phyloP scores from a whole-genome alignment of 2,329 filamentous ascomycete genomes.

The Phaeosphaeriaceae sp. region DNA sequence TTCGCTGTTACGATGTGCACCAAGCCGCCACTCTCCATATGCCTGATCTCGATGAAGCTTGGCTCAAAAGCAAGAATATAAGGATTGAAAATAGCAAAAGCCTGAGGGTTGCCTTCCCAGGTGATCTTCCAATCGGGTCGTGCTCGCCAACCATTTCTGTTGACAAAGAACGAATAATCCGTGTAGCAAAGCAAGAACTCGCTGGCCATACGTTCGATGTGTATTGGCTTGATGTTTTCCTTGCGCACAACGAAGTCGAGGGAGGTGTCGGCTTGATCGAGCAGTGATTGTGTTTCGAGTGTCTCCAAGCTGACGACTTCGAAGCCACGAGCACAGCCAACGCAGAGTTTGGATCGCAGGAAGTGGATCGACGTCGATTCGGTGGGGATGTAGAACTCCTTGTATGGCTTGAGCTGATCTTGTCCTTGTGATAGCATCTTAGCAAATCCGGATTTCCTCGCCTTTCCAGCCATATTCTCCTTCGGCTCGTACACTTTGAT shows the following conservation, averaged over 20 bases:
- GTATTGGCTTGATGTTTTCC: constrained; percentile 92
- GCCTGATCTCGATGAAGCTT: constrained; percentile 95
- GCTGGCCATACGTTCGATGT: constrained; percentile 95
- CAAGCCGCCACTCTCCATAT: constrained; percentile 88
- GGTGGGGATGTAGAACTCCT: constrained; percentile 97
- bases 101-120: constrained; percentile 93
- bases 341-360: constrained; percentile 93
- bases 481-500: constrained; percentile 99
- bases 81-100: constrained; percentile 93
- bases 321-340: constrained; percentile 93
- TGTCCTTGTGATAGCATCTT: constrained; percentile 96
- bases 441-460: constrained; percentile 93
- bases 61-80: constrained; percentile 98
- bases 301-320: constrained; percentile 97
- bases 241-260: constrained; percentile 95
- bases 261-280: constrained; percentile 97
- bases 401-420: constrained; percentile 84
- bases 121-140: constrained; percentile 96
- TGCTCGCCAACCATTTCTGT: constrained; percentile 96
- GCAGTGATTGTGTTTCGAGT: constrained; percentile 94
- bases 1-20: constrained; percentile 96
- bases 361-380: constrained; percentile 99
- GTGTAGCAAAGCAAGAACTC: constrained; percentile 98
- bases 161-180: constrained; percentile 99
- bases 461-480: constrained; percentile 89